These are phyloP conservation scores for Paraphoma sp. DNA, from an alignment of 2,329 filamentous ascomycete species.

Conservation along the genomic window DNA sequence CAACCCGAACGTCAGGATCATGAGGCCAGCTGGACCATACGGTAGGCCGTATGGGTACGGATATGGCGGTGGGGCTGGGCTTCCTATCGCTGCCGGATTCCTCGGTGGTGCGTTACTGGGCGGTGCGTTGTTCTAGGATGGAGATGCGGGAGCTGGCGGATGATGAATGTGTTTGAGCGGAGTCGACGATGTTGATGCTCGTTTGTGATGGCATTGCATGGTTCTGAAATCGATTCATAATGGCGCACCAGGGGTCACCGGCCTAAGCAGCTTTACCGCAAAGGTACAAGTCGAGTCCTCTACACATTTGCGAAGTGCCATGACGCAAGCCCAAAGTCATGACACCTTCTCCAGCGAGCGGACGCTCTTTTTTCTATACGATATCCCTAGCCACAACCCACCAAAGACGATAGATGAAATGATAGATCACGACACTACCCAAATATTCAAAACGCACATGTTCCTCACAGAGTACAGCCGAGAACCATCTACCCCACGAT, in stretches of 20 bases:
- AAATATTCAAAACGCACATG: not conserved
- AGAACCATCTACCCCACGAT: not conserved
- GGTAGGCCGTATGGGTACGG: constrained; percentile 44
- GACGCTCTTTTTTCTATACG: too few relatives aligned
- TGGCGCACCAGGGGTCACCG: too few relatives aligned
- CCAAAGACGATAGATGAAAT: not conserved
- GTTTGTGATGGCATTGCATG: not conserved
- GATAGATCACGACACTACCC: not conserved
- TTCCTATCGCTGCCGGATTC: constrained; percentile 44
- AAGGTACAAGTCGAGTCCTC: too few relatives aligned
- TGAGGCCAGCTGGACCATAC: constrained; percentile 59
- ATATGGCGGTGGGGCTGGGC: constrained; percentile 47
- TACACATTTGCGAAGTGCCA: too few relatives aligned
- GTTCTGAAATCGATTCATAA: too few relatives aligned
- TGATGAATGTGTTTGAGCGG: not conserved
- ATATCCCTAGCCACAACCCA: too few relatives aligned
- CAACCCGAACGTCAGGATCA: constrained; percentile 56
- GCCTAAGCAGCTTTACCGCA: too few relatives aligned
- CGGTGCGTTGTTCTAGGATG: constrained; percentile 31
- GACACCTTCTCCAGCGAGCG: too few relatives aligned
- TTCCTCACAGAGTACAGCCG: not conserved
- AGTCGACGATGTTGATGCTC: not conserved
- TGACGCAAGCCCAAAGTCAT: too few relatives aligned
- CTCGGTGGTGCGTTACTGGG: constrained; percentile 44
- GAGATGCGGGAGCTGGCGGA: not conserved